Base-by-base conservation (phyloP, 1,139 yeast genomes). In the Wickerhamiella pararugosa region DNA sequence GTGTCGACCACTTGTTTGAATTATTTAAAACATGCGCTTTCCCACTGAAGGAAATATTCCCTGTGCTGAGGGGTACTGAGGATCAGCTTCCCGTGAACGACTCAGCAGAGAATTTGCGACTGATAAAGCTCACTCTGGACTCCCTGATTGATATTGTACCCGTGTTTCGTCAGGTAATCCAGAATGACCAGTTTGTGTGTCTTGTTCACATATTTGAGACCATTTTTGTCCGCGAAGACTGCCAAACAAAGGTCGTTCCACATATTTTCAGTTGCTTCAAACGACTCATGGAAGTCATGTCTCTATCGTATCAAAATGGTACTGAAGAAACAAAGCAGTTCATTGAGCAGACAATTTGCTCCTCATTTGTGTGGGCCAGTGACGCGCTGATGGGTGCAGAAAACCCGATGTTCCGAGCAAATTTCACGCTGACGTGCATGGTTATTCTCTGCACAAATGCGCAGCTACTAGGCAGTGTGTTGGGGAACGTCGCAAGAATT, bases 1-100 rank as follows among this genome's bases (percentile, higher is more conserved):
- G 75, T 39, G 79, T 81, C 45, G 94, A 82, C 51, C 84, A 82
- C 53, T 63, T 83, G 40, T 83, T 86, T 56, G 96, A 87, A 55
- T 65, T 87, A 32, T 63, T 84, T 37, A 68, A 94, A 50, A 69
- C 86, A n/a, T 73, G 73, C 15, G 69, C 81, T 67, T 65, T 79
- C 28, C 79, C 84, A 0, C 62, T 83, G 10, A 44, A 50, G 6
- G 42, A 40, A 9, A 42, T 47, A 29, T 47, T 51, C 38, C 54
- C 54, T 4, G 44, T 42, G 28, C 43, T 50, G 9, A 15, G 21
- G 21, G 21, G 21, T 15, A 26, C 26, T 26, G 39, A 46, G 8
- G 41, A 35, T 10, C 40, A 41, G 5, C 25, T 25, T 7, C 29
- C 39, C 25, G 26, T 36, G 21, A 52, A 64, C 72, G 58, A 52